Evolutionary conservation across 2,329 filamentous ascomycete genomes (phyloP).

Genomic region (Chaetomium olivaceum): DNA sequence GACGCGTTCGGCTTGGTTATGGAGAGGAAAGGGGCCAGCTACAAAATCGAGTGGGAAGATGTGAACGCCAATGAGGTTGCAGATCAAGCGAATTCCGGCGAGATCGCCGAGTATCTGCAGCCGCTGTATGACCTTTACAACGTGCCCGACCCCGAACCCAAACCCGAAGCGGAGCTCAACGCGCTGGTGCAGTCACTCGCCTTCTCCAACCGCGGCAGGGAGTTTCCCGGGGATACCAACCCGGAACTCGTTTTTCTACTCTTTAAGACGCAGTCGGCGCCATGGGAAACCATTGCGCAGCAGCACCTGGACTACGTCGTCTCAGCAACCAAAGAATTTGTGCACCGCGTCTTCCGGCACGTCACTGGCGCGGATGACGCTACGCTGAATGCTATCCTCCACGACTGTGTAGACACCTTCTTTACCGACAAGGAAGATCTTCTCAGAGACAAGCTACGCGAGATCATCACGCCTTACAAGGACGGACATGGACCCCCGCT

Average conservation of each 20-base stretch:
- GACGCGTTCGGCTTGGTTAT: slow-evolving; percentile 10
- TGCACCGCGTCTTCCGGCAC: slow-evolving; percentile 41
- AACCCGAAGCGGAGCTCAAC: slow-evolving; percentile 28
- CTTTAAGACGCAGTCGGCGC: slow-evolving; percentile 43
- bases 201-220: slow-evolving; percentile 42
- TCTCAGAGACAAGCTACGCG: slow-evolving; percentile 41
- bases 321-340: slow-evolving; percentile 38
- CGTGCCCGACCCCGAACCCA: slow-evolving; percentile 33
- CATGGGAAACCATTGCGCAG: slow-evolving; percentile 43
- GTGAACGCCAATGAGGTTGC: not conserved
- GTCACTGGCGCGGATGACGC: slow-evolving; percentile 36
- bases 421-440: slow-evolving; percentile 31
- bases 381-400: slow-evolving; percentile 33
- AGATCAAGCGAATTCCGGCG: not conserved
- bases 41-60: slow-evolving; percentile 9
- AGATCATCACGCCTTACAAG: slow-evolving; percentile 43
- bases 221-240: slow-evolving; percentile 44
- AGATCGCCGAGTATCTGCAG: slow-evolving; percentile 36
- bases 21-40: slow-evolving; percentile 2
- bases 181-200: slow-evolving; percentile 38
- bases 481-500: slow-evolving; percentile 40
- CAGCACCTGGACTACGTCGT: slow-evolving; percentile 40
- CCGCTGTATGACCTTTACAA: slow-evolving; percentile 38
- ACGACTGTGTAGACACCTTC: slow-evolving; percentile 26
- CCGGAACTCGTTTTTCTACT: slow-evolving; percentile 41